These are phyloP conservation scores for Aspergillus carbonarius DNA, from an alignment of 2,329 filamentous ascomycete species.

Conservation along the genomic window DNA sequence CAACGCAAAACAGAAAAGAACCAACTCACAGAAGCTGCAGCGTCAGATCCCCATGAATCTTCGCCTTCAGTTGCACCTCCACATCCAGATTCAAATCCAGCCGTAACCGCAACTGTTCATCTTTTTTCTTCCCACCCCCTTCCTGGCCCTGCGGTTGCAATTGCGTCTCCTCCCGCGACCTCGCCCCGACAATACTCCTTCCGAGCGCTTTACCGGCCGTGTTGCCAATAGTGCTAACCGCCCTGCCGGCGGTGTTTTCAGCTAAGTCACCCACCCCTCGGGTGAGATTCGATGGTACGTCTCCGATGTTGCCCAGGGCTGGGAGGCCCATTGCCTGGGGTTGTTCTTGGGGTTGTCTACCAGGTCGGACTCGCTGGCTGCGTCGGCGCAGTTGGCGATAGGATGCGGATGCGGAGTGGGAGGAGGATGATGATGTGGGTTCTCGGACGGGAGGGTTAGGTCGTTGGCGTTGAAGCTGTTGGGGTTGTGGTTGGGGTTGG, in stretches of 20 bases:
- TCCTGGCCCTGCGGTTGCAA: slow-evolving; percentile 2
- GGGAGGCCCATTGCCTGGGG: neutral
- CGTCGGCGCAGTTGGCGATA: neutral
- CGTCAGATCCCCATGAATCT: slow-evolving; percentile 80
- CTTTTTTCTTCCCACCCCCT: neutral
- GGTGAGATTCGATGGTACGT: neutral
- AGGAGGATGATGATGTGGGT: neutral
- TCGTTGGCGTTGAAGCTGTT: neutral
- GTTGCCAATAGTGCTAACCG: neutral
- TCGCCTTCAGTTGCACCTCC: slow-evolving; percentile 81
- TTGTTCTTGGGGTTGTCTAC: neutral
- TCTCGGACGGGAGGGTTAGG: neutral
- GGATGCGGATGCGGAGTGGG: neutral
- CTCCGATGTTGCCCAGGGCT: neutral
- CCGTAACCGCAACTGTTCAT: slow-evolving; percentile 54
- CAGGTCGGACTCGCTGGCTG: neutral
- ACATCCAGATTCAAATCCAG: slow-evolving; percentile 78
- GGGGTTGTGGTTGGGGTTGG: neutral
- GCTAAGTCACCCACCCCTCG: neutral
- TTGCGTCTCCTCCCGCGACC: neutral
- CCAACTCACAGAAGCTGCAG: slow-evolving; percentile 70
- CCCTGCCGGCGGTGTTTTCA: neutral
- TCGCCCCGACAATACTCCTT: neutral
- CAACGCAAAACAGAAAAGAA: neutral
- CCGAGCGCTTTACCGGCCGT: neutral